Base-by-base conservation (phyloP, 2,329 filamentous ascomycete species). In the Arthrocladium fulminans region DNA sequence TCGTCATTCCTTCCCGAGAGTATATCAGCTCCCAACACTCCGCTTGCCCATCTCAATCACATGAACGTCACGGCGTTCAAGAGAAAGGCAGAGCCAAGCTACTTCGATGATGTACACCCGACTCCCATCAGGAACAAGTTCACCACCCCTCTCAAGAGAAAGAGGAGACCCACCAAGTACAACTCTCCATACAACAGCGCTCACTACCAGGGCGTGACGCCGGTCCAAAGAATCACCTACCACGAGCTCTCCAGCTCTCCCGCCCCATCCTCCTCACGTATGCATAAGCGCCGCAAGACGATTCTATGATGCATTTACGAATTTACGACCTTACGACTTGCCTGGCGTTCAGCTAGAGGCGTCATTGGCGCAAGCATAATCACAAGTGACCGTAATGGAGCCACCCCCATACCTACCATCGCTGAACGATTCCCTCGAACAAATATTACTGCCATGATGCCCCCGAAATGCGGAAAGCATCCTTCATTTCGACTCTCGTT, bases 31-130 rank as follows among this genome's bases (percentile, higher is more conserved):
- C 44, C 44, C 4, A 39, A 24, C 23, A 47, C 44, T 2, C 43
- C 45, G 12, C 24, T 46, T 9, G 25, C 75, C 47, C 81, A 84
- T 56, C 79, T 88, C 32, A 80, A 84, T 59, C 77, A 80, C 55
- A 77, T 81, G 49, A 79, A 83, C 12, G 85, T 92, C 29, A 84
- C 84, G 30, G 84, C 86, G 1, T 94, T 92, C 73, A 85, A 85
- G 48, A 73, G 70, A 35, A 76, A 77, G 54, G 51, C 59, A 71
- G 60, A 66, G 73, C 58, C 67, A 72, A 55, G 63, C 64, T 72
- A 71, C 41, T 47, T 47, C 29, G 34, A 39, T 32, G 53, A 51
- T 24, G 48, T 54, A 22, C 68, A 22, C 65, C 71, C 54, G 62
- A 65, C 42, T 65, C 71, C 56, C 65, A 49, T 54, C 20, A 55